Base-by-base conservation (phyloP, 2,329 filamentous ascomycete genomes). In the Phyllachora maydis region DNA sequence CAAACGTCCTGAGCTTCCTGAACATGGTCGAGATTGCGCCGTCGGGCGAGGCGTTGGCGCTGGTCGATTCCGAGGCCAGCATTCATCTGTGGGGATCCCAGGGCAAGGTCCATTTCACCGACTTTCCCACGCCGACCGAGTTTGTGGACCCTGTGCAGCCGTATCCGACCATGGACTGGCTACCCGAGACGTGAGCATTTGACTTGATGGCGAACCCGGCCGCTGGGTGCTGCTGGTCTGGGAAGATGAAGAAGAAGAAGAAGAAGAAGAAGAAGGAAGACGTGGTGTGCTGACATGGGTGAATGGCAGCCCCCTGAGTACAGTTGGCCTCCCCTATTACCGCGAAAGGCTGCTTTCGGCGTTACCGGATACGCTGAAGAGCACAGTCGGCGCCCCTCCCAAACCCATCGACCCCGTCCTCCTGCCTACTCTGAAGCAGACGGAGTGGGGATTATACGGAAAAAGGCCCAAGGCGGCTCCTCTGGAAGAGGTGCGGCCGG, bases 311-410 rank as follows among this genome's bases (percentile, higher is more conserved):
- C 82, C 88, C 0, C 43, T 98, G 19, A 95, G 73, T 46, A 65
- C 70, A 16, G 58, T 95, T 24, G 90, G 88, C 8, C 74, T 98
- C 63, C 85, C 88, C 2, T 90, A 83, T 44, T 98, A 98, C 45
- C 68, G 83, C 30, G 85, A 95, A 30, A 59, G 65, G 9, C 59
- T 98, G 8, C 59, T 91, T 18, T 98, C 88, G 3, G 73, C 78
- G 18, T 93, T 85, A 81, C 82, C 88, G 14, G 71, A 68, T 28
- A 77, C 85, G 39, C 58, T 83, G 36, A 48, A 88, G 2, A 85
- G 75, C 28, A 82, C 93, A 42, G 64, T 91, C 18, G 85, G 85
- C 17, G 79, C 77, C 9, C 78, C 82, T 10, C 77, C 83, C 1
- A 49, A 60, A 8, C 78, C 73, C 30, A 59, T 83, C 24, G 83